Evolutionary conservation across 306 rosid genomes (phyloP).

Genomic region (Vigna angularis): DNA sequence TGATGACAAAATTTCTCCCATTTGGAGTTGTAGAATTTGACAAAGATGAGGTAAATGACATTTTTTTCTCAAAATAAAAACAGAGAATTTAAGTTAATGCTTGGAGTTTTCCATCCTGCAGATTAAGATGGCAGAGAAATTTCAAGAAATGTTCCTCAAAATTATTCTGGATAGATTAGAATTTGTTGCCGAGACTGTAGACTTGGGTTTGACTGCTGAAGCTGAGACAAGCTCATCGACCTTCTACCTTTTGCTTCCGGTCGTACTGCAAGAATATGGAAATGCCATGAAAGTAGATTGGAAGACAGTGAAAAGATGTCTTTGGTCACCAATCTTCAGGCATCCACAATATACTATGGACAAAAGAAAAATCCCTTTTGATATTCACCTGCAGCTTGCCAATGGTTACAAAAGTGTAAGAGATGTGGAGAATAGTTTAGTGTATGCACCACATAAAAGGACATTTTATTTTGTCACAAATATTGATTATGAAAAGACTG

Average conservation of each 20-base stretch:
- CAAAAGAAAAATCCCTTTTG: constrained; percentile 37
- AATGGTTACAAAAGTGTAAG: constrained; percentile 63
- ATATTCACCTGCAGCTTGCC: constrained; percentile 64
- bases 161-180: constrained; percentile 80
- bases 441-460: constrained; percentile 66
- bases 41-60: constrained; percentile 70
- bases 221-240: constrained; percentile 53
- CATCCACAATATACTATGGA: constrained; percentile 44
- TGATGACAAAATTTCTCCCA: constrained; percentile 72
- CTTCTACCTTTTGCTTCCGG: constrained; percentile 91
- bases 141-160: constrained; percentile 95
- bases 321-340: constrained; percentile 81
- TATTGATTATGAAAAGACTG: constrained; percentile 55
- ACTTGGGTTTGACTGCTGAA: constrained; percentile 60
- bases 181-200: constrained; percentile 67
- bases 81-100: constrained; percentile 18
- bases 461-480: constrained; percentile 67
- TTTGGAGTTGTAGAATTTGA: constrained; percentile 67
- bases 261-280: constrained; percentile 52
- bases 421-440: constrained; percentile 79
- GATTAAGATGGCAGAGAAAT: constrained; percentile 78
- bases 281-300: constrained; percentile 69
- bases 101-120: constrained; percentile 48
- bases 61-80: neutral
- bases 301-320: constrained; percentile 71